These are phyloP conservation scores for Porodaedalea pini DNA, from an alignment of 1,284 basidiomycete genomes.

Conservation along the genomic window DNA sequence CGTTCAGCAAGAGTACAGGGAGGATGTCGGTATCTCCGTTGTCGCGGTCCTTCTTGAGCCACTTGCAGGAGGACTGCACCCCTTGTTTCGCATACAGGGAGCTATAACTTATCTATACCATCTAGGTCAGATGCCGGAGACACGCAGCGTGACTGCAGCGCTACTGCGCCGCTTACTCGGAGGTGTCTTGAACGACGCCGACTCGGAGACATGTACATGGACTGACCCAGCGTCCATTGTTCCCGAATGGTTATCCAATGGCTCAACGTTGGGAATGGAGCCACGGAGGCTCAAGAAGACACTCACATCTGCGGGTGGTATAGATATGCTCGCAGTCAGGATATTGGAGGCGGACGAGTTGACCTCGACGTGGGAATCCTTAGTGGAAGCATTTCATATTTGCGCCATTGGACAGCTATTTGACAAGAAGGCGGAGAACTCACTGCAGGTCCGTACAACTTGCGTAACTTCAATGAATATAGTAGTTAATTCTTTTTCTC, in stretches of 20 bases:
- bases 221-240: not conserved
- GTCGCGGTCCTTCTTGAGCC: constrained; percentile 3
- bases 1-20: constrained; percentile 9
- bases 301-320: not conserved
- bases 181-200: not conserved
- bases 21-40: constrained; percentile 6
- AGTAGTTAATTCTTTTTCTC: not conserved
- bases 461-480: not conserved
- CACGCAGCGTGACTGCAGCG: not conserved
- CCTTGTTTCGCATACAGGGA: not conserved
- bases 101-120: not conserved
- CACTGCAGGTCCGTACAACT: not conserved
- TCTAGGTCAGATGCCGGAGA: not conserved
- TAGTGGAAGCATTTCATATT: constrained; percentile 5
- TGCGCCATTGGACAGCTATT: not conserved
- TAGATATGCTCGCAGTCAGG: not conserved
- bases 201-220: constrained; percentile 2
- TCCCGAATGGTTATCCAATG: constrained; percentile 11
- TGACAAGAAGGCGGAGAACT: not conserved
- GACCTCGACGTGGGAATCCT: constrained; percentile 2
- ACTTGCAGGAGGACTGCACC: not conserved
- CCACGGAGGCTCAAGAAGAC: not conserved
- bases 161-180: constrained; percentile 10
- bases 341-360: constrained; percentile 10
- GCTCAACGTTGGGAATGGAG: not conserved